Evolutionary conservation across 2,329 filamentous ascomycete genomes (phyloP), one percentile per base, ranked within the genome.

Genomic region (Fusarium luffae): DNA sequence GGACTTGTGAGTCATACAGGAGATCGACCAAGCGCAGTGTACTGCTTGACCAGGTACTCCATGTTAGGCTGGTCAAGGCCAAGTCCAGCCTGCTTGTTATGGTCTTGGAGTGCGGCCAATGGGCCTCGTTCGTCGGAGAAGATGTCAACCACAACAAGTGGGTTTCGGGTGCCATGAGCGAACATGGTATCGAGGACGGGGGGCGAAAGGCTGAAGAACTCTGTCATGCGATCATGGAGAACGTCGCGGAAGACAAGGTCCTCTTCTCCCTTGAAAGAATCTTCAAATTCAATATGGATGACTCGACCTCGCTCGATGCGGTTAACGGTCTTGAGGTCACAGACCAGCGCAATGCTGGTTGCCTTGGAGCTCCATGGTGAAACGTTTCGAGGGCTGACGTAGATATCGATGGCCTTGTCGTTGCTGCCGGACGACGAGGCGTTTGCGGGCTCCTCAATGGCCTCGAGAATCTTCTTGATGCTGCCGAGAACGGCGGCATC

Each of bases 321-420:
- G 77, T 90, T 87, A 30, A 92, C 86, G 43, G 86, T 83, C 73
- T 90, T 88, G 63, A 98, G 84, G 27, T 93, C 94, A 78, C 95
- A 98, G 32, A 98, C 95, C 71, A 96, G 90, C 56, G 95, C 92
- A 79, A 98, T 98, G 78, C 90, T 95, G 48, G 95, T 97, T 28
- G 94, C 95, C 80, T 98, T 94, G 59, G 94, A 97, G 81, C 94
- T 98, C 96, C 96, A 99, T 78, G 96, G 96, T 42, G 94, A 98
- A 72, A 97, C 94, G 74, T 92, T 92, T 71, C 95, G 89, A 21
- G 95, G 95, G 48, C 88, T 89, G 62, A 97, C 86, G 77, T 94
- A 93, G 78, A 92, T 87, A 67, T 90, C 84, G 50, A 85, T 81
- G 44, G 84, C 83, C 62, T 84, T 79, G 11, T 28, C 57, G 55